Evolutionary conservation across 352 stramenopile species (phyloP).

Genomic region (Elongisporangium anandrum): DNA sequence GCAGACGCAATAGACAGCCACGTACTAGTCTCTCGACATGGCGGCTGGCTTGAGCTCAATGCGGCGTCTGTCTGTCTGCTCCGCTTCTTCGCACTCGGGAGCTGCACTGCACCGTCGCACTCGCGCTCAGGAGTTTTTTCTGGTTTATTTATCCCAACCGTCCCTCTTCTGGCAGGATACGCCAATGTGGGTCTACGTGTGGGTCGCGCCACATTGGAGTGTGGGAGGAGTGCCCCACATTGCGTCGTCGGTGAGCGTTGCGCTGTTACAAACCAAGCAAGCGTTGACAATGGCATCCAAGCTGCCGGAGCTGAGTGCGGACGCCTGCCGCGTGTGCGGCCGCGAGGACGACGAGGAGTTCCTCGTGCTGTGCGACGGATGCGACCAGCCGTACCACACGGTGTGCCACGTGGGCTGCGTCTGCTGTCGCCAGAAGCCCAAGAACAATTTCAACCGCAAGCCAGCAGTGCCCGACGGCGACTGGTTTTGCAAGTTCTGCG

Average conservation of each 20-base stretch:
- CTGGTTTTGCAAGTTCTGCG: conserved; percentile 87
- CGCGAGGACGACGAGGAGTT: conserved; percentile 73
- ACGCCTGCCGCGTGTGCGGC: conserved; percentile 78
- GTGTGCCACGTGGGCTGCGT: conserved; percentile 69
- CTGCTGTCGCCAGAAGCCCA: conserved; percentile 73
- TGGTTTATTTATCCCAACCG: neutral
- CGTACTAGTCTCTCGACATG: conserved; percentile 83
- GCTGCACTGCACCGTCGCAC: neutral
- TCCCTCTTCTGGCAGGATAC: neutral
- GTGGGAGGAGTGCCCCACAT: neutral
- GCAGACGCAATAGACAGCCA: conserved; percentile 4
- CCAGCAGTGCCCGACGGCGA: conserved; percentile 72
- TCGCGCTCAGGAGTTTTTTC: neutral
- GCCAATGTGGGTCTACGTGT: neutral
- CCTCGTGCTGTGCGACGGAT: conserved; percentile 79
- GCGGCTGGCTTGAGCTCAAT: conserved; percentile 9
- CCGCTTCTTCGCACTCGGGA: neutral
- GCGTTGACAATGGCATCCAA: conserved; percentile 18
- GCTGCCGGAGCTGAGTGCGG: conserved; percentile 35
- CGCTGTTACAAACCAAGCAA: conserved; percentile 7
- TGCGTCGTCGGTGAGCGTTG: conserved; percentile 6
- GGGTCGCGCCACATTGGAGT: neutral
- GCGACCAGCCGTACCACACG: conserved; percentile 72
- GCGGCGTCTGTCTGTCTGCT: neutral
- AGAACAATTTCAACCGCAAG: conserved; percentile 74